These are phyloP conservation scores for Lumnitzera racemosa DNA, from an alignment of 345 rosid species.

Conservation along the genomic window DNA sequence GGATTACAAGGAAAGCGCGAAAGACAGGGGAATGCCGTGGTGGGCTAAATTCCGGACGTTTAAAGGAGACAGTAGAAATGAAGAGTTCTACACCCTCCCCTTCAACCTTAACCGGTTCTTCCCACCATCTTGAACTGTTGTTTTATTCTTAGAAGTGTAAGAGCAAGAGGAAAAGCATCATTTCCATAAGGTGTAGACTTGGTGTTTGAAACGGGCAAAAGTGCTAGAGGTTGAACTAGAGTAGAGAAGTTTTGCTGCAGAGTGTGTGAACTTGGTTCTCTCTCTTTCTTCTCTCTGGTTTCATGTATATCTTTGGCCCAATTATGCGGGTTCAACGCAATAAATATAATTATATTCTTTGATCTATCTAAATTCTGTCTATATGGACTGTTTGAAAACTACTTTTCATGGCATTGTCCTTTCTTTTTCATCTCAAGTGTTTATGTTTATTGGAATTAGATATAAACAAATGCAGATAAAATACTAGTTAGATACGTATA, in stretches of 20 bases:
- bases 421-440: no score
- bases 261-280: conserved; percentile 15
- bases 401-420: no score
- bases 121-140: conserved; percentile 63
- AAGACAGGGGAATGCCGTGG: conserved; percentile 95
- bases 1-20: conserved; percentile 77
- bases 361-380: neutral
- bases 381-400: no score
- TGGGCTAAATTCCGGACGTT: conserved; percentile 88
- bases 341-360: conserved; percentile 9
- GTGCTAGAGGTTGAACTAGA: conserved; percentile 3
- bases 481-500: no score
- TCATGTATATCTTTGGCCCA: conserved; percentile 10
- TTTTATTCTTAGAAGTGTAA: neutral
- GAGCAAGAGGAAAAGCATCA: conserved; percentile 18
- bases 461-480: no score
- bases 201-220: neutral
- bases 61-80: conserved; percentile 81
- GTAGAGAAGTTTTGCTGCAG: conserved; percentile 15
- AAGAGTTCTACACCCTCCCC: conserved; percentile 93
- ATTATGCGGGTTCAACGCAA: conserved; percentile 15
- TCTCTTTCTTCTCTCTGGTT: neutral
- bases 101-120: conserved; percentile 94
- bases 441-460: no score
- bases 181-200: conserved; percentile 4